Conservation (phyloP, 768 basidiomycete genomes). For the Holtermannia corniformis region DNA sequence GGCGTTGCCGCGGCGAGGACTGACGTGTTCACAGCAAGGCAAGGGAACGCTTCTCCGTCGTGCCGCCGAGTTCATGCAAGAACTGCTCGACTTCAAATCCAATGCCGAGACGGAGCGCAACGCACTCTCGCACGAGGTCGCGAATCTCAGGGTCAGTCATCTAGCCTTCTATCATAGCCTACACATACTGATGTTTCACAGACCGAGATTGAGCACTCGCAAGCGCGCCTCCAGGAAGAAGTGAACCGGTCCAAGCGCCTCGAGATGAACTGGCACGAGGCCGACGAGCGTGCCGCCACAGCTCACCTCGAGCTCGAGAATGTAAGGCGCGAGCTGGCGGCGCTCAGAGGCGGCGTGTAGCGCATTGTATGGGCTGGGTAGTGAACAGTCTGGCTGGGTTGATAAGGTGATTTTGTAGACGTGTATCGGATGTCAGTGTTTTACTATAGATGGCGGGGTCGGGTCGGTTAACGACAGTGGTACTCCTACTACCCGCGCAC, state of each 20-base stretch:
- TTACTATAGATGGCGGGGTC: no score
- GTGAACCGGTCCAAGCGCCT: conserved; percentile 15
- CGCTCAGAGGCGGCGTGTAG: not conserved
- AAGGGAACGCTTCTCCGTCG: conserved; percentile 82
- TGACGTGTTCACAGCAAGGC: conserved; percentile 18
- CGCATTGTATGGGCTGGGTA: not conserved
- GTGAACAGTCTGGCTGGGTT: no score
- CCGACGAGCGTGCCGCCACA: conserved; percentile 30
- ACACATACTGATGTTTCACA: conserved; percentile 1
- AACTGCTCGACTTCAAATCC: conserved; percentile 57
- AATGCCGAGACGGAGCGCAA: conserved; percentile 12
- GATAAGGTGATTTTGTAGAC: no score
- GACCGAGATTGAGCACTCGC: conserved; percentile 11
- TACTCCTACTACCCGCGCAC: no score
- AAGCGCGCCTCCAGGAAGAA: conserved; percentile 17
- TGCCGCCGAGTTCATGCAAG: conserved; percentile 84
- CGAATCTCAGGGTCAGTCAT: not conserved
- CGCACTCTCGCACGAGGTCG: conserved; percentile 17
- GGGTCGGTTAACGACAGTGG: no score
- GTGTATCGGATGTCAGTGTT: no score
- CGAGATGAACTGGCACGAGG: conserved; percentile 31
- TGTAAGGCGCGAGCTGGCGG: conserved; percentile 21
- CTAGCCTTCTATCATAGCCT: not conserved
- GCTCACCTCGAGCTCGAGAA: conserved; percentile 28
- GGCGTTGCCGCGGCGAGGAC: not conserved